These are phyloP conservation scores for Pythium vanterpoolii DNA, from an alignment of 352 stramenopile genomes.

Conservation along the genomic window DNA sequence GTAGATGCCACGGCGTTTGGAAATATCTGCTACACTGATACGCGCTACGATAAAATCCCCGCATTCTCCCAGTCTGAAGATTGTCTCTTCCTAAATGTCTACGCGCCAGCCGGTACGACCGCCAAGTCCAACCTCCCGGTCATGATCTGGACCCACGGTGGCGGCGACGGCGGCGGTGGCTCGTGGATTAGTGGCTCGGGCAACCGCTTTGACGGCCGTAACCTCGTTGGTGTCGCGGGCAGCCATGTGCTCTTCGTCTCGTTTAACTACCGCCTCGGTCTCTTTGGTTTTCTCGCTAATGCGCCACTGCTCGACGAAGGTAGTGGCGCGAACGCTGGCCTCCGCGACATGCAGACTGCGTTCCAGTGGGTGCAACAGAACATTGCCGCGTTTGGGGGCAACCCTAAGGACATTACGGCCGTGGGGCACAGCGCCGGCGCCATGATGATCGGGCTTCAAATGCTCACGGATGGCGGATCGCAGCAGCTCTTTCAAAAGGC, in stretches of 20 bases:
- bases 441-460: constrained; percentile 8
- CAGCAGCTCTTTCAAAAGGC: constrained; percentile 18
- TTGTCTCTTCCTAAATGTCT: constrained; percentile 39
- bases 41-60: neutral
- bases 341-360: constrained; percentile 28
- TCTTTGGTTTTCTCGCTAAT: constrained; percentile 28
- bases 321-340: constrained; percentile 22
- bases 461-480: constrained; percentile 5
- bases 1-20: constrained; percentile 12
- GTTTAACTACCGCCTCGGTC: constrained; percentile 39
- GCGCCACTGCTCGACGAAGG: constrained; percentile 31
- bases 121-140: constrained; percentile 28
- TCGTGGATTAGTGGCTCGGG: constrained; percentile 21
- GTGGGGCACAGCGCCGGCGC: constrained; percentile 22
- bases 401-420: constrained; percentile 33
- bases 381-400: constrained; percentile 35
- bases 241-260: constrained; percentile 31
- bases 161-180: too few species aligned
- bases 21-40: constrained; percentile 7
- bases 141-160: constrained; percentile 34
- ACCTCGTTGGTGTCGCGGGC: neutral
- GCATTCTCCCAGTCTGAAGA: constrained; percentile 23
- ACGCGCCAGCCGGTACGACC: constrained; percentile 23
- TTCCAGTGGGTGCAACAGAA: constrained; percentile 36
- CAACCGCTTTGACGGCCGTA: constrained; percentile 6